Percentiles rank a stretch among this genome's conserved stretches.
These are phyloP conservation scores for Moesziomyces sp. DNA, from an alignment of 1,284 basidiomycete species.

Conservation along the genomic window DNA sequence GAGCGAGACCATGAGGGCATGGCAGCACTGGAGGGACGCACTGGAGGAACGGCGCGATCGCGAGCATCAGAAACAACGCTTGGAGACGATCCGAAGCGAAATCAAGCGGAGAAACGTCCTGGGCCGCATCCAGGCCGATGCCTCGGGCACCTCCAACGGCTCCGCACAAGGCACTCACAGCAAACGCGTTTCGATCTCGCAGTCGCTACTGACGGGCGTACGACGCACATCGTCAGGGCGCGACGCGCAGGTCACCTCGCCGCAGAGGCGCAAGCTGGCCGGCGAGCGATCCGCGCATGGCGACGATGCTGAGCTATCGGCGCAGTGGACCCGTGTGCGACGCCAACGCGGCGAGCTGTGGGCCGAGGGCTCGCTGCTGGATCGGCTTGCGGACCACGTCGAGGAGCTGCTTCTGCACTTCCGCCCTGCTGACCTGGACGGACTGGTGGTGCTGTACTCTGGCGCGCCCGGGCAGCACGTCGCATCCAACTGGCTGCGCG, in stretches of 20 bases:
- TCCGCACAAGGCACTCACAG: constrained; percentile 1
- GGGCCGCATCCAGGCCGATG: constrained; percentile 14
- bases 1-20: constrained; percentile 11
- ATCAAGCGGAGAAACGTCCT: constrained; percentile 27
- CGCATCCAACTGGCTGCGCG: constrained; percentile 46
- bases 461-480: constrained; percentile 31
- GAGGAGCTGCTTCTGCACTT: constrained; percentile 37
- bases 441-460: constrained; percentile 23
- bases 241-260: not conserved
- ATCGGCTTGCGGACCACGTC: constrained; percentile 30
- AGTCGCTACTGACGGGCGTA: constrained; percentile 30
- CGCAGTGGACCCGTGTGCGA: constrained; percentile 15
- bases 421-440: constrained; percentile 27
- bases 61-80: constrained; percentile 14
- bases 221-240: not conserved
- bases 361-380: constrained; percentile 33
- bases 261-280: constrained; percentile 20
- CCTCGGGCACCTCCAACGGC: not conserved
- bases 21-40: constrained; percentile 22
- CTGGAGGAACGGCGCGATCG: constrained; percentile 27
- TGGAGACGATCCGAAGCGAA: constrained; percentile 26
- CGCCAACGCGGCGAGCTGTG: constrained; percentile 36
- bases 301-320: constrained; percentile 19
- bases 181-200: constrained; percentile 23
- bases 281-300: constrained; percentile 4